Evolutionary conservation across 106 monocot species (phyloP).

Genomic region (Dendrobium catenatum): DNA sequence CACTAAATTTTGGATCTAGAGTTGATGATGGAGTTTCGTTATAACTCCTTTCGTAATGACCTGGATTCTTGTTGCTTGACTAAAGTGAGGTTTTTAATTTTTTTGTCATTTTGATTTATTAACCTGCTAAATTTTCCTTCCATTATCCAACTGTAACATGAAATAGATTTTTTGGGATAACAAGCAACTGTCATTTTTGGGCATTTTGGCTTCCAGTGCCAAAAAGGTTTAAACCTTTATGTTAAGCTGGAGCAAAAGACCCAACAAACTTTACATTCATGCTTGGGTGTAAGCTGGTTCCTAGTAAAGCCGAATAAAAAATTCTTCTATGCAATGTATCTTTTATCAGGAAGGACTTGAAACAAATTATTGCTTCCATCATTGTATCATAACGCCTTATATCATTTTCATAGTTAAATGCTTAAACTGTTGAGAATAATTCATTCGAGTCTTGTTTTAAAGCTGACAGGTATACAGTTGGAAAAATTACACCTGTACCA

Average conservation of each 20-base stretch:
- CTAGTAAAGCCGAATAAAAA: not conserved
- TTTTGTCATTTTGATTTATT: not conserved
- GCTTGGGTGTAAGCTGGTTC: not conserved
- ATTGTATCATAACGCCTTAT: not conserved
- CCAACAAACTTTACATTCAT: not conserved
- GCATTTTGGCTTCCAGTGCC: not conserved
- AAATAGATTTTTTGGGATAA: not conserved
- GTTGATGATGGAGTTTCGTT: not conserved
- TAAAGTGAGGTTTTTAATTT: not conserved
- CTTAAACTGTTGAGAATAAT: slow-evolving; percentile 6
- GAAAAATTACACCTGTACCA: slow-evolving; percentile 95
- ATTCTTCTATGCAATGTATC: not conserved
- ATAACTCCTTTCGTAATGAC: not conserved
- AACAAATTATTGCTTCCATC: not conserved
- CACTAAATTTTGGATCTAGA: slow-evolving; percentile 2
- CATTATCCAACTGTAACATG: not conserved
- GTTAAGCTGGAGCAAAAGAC: not conserved
- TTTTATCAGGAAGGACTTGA: not conserved
- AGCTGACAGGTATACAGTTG: slow-evolving; percentile 75
- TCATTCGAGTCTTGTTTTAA: slow-evolving; percentile 16
- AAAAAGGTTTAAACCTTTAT: not conserved
- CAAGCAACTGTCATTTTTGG: not conserved
- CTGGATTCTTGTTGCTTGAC: not conserved
- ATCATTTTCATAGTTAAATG: not conserved
- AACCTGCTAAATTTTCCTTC: not conserved